Percentiles rank a stretch among this genome's conserved stretches.
phyloP scores from a whole-genome alignment of 2,329 filamentous ascomycete genomes.

The Monosporascus sp. region DNA sequence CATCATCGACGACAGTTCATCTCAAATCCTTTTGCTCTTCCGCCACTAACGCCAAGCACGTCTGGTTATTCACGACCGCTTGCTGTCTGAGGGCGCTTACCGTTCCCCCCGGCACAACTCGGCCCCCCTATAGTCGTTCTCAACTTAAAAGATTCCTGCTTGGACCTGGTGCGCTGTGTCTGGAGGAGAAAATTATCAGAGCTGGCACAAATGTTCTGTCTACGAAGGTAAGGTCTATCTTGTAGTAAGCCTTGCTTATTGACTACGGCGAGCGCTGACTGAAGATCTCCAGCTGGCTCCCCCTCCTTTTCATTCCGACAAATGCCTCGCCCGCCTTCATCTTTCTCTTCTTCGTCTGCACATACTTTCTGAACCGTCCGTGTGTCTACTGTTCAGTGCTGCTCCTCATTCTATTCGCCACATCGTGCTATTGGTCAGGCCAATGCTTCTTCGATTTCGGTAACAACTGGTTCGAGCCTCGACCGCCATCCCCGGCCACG shows the following conservation, averaged over 20 bases:
- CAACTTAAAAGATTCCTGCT: neutral
- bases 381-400: slow-evolving; percentile 98
- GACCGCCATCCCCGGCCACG: slow-evolving; percentile 36
- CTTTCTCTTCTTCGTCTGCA: slow-evolving; percentile 84
- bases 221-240: slow-evolving; percentile 45
- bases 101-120: too few species aligned
- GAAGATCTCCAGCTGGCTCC: slow-evolving; percentile 62
- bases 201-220: slow-evolving; percentile 49
- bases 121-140: too few species aligned
- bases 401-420: slow-evolving; percentile 89
- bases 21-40: too few species aligned
- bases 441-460: slow-evolving; percentile 89
- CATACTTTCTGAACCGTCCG: slow-evolving; percentile 92
- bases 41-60: too few species aligned
- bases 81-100: neutral
- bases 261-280: slow-evolving; percentile 5
- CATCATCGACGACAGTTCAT: too few species aligned
- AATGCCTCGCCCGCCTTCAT: slow-evolving; percentile 83
- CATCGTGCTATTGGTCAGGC: slow-evolving; percentile 84
- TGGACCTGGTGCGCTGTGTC: neutral
- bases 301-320: slow-evolving; percentile 81
- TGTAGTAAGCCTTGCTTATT: neutral
- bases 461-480: slow-evolving; percentile 91
- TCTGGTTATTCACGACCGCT: neutral
- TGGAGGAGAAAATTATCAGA: too few species aligned